Conservation (phyloP, 306 rosid species). For the Corylus avellana region DNA sequence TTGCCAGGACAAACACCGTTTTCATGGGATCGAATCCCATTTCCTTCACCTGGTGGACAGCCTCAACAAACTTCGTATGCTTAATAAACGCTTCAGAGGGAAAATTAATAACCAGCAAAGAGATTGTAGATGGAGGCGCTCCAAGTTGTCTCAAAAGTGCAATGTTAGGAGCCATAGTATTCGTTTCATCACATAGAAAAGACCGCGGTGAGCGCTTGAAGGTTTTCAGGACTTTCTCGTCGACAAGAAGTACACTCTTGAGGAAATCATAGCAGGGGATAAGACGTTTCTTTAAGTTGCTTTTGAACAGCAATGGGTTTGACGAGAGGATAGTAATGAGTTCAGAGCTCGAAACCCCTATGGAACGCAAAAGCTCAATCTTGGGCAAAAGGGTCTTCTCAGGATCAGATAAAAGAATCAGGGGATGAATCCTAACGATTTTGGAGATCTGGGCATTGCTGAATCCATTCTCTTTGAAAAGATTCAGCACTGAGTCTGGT, state of each 20-base stretch:
- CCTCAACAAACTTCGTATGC: slow-evolving; percentile 3
- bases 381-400: slow-evolving; percentile 22
- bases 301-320: neutral
- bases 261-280: too few relatives aligned
- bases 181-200: neutral
- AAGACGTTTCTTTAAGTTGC: too few relatives aligned
- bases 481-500: too few relatives aligned
- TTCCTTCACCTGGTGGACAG: neutral
- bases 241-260: neutral
- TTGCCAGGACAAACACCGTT: too few relatives aligned
- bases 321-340: neutral
- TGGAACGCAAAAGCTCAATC: too few relatives aligned
- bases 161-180: slow-evolving; percentile 18
- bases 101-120: neutral
- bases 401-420: slow-evolving; percentile 20
- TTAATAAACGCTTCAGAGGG: neutral
- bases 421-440: slow-evolving; percentile 10
- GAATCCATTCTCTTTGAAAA: too few relatives aligned
- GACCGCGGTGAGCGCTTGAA: neutral
- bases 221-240: slow-evolving; percentile 1
- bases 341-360: too few relatives aligned
- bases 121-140: too few relatives aligned
- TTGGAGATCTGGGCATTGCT: slow-evolving; percentile 21
- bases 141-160: slow-evolving; percentile 23
- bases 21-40: too few relatives aligned